A percentile compares a stretch with the other conserved stretches of the same genome.
These are phyloP conservation scores for Sanghuangporus baumii DNA, from an alignment of 1,284 basidiomycete species.

Conservation along the genomic window DNA sequence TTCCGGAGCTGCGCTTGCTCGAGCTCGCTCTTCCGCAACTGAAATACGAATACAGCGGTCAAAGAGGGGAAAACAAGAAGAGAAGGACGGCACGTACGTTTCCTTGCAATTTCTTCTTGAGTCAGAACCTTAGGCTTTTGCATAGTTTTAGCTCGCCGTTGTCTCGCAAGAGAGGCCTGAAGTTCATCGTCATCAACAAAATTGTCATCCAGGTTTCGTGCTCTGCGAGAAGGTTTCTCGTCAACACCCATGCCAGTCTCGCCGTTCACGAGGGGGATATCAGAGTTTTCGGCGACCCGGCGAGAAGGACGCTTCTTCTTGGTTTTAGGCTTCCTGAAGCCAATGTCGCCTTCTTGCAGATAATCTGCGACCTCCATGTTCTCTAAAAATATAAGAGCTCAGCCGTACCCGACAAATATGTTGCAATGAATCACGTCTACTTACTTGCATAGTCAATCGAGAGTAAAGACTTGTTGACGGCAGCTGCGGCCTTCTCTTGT, in stretches of 20 bases:
- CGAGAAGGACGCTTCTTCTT: slow-evolving; percentile 87
- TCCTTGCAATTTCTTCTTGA: slow-evolving; percentile 81
- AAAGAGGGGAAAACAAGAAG: slow-evolving; percentile 15
- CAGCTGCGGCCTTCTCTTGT: slow-evolving; percentile 48
- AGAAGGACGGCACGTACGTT: slow-evolving; percentile 49
- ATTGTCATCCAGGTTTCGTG: slow-evolving; percentile 73
- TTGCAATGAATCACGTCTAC: slow-evolving; percentile 25
- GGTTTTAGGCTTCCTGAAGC: slow-evolving; percentile 94
- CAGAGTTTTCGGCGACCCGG: slow-evolving; percentile 60
- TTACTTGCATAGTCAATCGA: slow-evolving; percentile 89
- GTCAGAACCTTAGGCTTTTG: slow-evolving; percentile 75
- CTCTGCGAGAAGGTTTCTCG: slow-evolving; percentile 54
- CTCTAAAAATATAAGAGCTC: slow-evolving; percentile 43
- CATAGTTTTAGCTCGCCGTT: slow-evolving; percentile 70
- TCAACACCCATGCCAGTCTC: slow-evolving; percentile 76
- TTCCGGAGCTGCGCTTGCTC: slow-evolving; percentile 42
- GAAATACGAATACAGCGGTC: slow-evolving; percentile 7
- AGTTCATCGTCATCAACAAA: slow-evolving; percentile 99
- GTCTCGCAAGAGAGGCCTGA: slow-evolving; percentile 85
- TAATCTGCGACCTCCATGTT: slow-evolving; percentile 87
- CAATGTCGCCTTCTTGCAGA: slow-evolving; percentile 83
- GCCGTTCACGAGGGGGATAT: slow-evolving; percentile 37
- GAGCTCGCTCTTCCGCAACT: slow-evolving; percentile 66
- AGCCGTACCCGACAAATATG: not conserved
- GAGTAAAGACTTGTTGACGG: slow-evolving; percentile 76